phyloP scores from a whole-genome alignment of 169 alveolate genomes.

The Plasmodium sp. region DNA sequence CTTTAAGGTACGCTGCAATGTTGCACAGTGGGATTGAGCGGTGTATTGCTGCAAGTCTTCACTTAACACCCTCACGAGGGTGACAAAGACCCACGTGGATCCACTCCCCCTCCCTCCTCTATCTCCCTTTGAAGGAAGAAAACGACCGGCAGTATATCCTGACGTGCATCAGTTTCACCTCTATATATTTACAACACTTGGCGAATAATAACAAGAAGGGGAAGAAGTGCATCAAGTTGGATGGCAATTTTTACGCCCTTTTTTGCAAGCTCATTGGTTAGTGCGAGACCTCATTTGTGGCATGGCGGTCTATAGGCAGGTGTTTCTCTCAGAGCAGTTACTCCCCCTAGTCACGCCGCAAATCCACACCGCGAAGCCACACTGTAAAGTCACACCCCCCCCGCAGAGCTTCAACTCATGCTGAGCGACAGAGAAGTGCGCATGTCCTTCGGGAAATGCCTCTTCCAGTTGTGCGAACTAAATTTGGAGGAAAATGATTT shows the following conservation, averaged over 20 bases:
- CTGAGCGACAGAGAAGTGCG: slow-evolving; percentile 58
- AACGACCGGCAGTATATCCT: slow-evolving; percentile 38
- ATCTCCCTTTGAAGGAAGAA: slow-evolving; percentile 29
- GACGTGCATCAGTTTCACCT: slow-evolving; percentile 15
- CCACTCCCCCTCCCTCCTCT: background rate
- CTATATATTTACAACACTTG: slow-evolving; percentile 47
- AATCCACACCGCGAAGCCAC: background rate
- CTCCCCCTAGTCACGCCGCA: background rate
- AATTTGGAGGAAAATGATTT: slow-evolving; percentile 40
- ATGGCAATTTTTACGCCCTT: background rate
- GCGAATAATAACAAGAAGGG: background rate
- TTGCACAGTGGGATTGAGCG: background rate
- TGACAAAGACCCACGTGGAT: background rate
- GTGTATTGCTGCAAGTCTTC: background rate
- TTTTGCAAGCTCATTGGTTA: slow-evolving; percentile 40
- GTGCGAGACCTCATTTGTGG: background rate
- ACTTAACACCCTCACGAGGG: background rate
- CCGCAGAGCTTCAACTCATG: slow-evolving; percentile 39
- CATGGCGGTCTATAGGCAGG: background rate
- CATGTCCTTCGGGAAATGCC: slow-evolving; percentile 43
- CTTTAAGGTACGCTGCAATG: slow-evolving; percentile 1
- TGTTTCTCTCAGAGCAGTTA: background rate
- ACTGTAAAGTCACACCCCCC: too few relatives aligned
- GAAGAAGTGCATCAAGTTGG: slow-evolving; percentile 12
- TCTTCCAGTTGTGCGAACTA: slow-evolving; percentile 31